Evolutionary conservation across 192 early-diverging fungal genomes (phyloP).

Genomic region (Podila epicladia): DNA sequence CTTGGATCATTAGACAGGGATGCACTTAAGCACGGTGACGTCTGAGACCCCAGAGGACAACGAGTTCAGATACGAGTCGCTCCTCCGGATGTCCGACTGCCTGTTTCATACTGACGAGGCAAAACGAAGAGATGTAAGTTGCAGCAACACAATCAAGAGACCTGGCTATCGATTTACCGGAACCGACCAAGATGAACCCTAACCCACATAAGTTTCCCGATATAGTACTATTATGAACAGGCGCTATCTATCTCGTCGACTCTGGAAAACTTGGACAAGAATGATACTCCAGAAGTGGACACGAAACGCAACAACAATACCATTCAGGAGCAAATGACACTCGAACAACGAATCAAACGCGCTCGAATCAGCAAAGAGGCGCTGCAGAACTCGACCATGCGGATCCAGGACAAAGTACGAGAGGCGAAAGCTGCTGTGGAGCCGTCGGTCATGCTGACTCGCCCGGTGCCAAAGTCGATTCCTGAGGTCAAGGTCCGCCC

Average conservation of each 20-base stretch:
- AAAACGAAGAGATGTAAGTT: neutral
- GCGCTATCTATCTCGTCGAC: too few relatives aligned
- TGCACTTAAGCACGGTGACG: slow-evolving; percentile 17
- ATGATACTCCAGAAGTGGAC: too few relatives aligned
- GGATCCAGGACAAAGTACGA: neutral
- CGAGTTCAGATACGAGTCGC: slow-evolving; percentile 14
- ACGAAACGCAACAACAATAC: too few relatives aligned
- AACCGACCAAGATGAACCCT: too few relatives aligned
- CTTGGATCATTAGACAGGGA: slow-evolving; percentile 13
- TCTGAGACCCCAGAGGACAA: slow-evolving; percentile 10
- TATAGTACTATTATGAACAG: too few relatives aligned
- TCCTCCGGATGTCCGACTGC: slow-evolving; percentile 13
- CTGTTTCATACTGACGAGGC: neutral
- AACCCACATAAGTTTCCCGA: too few relatives aligned
- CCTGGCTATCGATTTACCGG: too few relatives aligned
- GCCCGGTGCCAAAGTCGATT: neutral
- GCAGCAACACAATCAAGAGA: neutral
- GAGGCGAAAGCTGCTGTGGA: neutral
- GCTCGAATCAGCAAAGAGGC: neutral
- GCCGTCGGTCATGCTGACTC: neutral
- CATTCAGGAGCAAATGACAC: too few relatives aligned
- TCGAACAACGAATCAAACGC: neutral
- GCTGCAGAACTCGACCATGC: neutral
- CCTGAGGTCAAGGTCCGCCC: neutral
- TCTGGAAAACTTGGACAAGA: too few relatives aligned